Base-by-base conservation (phyloP, 345 rosid species). In the Populus davidiana region DNA sequence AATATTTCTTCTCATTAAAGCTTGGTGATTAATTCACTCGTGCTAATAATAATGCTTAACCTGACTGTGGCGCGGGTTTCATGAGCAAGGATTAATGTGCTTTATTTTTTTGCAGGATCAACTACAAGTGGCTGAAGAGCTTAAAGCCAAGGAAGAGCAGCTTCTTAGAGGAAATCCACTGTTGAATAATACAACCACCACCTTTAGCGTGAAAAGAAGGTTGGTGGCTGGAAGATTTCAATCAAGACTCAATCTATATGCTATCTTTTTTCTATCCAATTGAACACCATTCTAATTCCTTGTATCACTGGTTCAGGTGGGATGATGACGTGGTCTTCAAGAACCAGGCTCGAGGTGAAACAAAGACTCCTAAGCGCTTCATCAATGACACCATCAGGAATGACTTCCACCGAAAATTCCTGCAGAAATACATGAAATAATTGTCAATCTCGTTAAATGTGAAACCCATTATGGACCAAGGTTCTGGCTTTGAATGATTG, bases 281-380 rank as follows among this genome's bases (percentile, higher is more conserved):
- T n/a, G 49, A 27, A 31, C 18, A 33, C 2, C 18, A 69, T 75
- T 65, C 71, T 6, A 49, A 63, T 21, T 6, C 61, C 69, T 12
- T 72, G 65, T 49, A 1, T 76, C 54, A 47, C 33, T 71, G 75
- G 67, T 43, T 80, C 83, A 96, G 99, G 88, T 96, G 99, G 99
- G 99, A 96, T 50, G 99, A 96, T 63, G 99, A 96, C 88, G 99
- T 96, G 76, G 97, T 93, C 8, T 93, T 96, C 87, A 96, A 93
- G 91, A 96, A 96, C 81, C 99, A 96, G 88, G 89, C 99, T 20
- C 93, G 99, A 39, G 99, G 98, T 31, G 99, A 93, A 87, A 88
- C 88, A 76, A 96, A 93, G 90, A 77, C 95, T 47, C 90, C 92
- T 1, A 96, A 96, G 89, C 98, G 98, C 84, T 93, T 96, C 90